Base-by-base conservation (phyloP, 306 rosid genomes). In the Vachellia pachyceras region DNA sequence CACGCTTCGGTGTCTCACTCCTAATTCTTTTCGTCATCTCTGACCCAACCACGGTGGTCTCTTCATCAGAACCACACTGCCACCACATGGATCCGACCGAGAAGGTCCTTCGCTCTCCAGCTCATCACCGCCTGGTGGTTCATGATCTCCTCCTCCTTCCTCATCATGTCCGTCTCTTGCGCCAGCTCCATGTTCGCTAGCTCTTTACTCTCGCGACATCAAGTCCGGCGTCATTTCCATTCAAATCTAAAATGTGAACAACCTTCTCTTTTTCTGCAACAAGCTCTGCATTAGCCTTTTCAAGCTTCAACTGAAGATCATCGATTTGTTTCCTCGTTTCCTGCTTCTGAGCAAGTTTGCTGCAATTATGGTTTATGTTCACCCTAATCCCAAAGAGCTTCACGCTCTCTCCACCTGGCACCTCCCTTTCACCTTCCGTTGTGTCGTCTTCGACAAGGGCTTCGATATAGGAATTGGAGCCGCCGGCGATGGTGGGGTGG, bases 101-200 rank as follows among this genome's bases (percentile, higher is more conserved):
- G 25, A 17, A 75, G 49, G 44, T 18, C 13, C 10, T 82, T 82
- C 58, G 15, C 80, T 13, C 8, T 82, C n/a, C 89, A 82, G 65
- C 66, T 86, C 15, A 47, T 86, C 12, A 46, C 57, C 1, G 89
- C 86, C 14, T 67, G 89, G 2, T 86, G 89, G 89, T 86, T 86
- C 82, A 86, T 82, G 89, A 67, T 73, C 4, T 86, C 79, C 37
- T 76, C 89, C 1, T 86, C 89, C 29, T 86, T 86, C 49, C 69
- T 86, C 49, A 79, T 86, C 57, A 82, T 86, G 89, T 86, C 89
- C 6, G 80, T 79, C 5, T 79, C 86, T 0, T 86, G 88, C 67
- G 88, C 88, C 76, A 85, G 88, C 67, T 85, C 82, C 81, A 85
- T 85, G 88, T 85, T 85, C 58, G n/a, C n/a, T n/a, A n/a, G 74